These are phyloP conservation scores for Pneumocystis canis DNA, from an alignment of 1,139 yeast genomes.

Conservation along the genomic window DNA sequence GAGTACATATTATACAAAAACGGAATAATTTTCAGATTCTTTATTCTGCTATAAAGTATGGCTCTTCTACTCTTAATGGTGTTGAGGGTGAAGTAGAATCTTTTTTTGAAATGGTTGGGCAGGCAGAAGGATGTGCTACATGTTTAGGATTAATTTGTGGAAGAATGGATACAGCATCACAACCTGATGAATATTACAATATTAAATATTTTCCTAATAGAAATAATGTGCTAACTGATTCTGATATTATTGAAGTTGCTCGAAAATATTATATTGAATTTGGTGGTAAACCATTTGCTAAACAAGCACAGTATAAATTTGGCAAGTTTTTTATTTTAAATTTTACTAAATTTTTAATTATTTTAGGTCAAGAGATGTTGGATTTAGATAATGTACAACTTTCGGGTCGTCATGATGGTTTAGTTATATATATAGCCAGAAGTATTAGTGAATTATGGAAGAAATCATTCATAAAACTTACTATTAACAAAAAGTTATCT, in stretches of 20 bases:
- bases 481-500: slow-evolving; percentile 13
- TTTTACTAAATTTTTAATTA: neutral
- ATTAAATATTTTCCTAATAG: neutral
- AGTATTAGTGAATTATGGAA: slow-evolving; percentile 70
- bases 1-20: slow-evolving; percentile 60
- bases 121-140: slow-evolving; percentile 72
- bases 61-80: slow-evolving; percentile 9
- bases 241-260: slow-evolving; percentile 31
- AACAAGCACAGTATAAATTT: slow-evolving; percentile 21
- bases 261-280: slow-evolving; percentile 34
- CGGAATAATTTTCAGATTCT: slow-evolving; percentile 56
- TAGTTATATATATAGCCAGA: slow-evolving; percentile 67
- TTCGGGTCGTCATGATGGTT: slow-evolving; percentile 85
- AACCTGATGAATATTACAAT: slow-evolving; percentile 10
- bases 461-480: slow-evolving; percentile 44
- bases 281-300: slow-evolving; percentile 34
- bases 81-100: slow-evolving; percentile 22
- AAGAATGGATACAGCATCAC: slow-evolving; percentile 26
- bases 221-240: slow-evolving; percentile 2
- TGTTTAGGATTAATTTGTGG: slow-evolving; percentile 65
- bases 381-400: slow-evolving; percentile 58
- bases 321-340: neutral
- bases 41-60: slow-evolving; percentile 10
- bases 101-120: slow-evolving; percentile 43
- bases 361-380: neutral